phyloP scores from a whole-genome alignment of 2,329 filamentous ascomycete genomes.

The Fusarium marasasianum region DNA sequence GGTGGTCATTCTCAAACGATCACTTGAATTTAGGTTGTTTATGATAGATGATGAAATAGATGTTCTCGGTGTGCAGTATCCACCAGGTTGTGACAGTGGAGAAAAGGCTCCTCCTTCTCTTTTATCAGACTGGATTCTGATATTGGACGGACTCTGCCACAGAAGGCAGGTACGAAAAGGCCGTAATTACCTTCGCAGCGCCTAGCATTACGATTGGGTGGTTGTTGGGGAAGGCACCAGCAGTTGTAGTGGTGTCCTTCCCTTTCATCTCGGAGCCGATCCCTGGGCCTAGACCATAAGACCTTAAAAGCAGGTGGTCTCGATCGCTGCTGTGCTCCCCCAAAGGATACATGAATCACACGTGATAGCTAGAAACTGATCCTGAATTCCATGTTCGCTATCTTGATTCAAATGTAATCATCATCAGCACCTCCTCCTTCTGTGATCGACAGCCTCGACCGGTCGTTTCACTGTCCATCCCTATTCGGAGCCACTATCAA shows the following conservation, averaged over 20 bases:
- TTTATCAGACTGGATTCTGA: not conserved
- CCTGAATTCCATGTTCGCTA: not conserved
- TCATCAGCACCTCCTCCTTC: not conserved
- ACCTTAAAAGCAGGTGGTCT: constrained; percentile 2
- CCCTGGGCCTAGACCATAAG: constrained; percentile 10
- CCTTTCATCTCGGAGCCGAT: constrained; percentile 10
- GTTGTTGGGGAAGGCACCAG: not conserved
- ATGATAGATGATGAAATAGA: not conserved
- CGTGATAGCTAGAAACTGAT: not conserved
- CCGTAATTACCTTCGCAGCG: not conserved
- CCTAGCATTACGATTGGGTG: not conserved
- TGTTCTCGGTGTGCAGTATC: not conserved
- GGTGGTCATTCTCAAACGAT: not conserved
- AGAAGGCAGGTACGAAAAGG: constrained; percentile 26
- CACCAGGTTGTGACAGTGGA: not conserved
- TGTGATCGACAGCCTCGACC: constrained; percentile 34
- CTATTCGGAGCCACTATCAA: constrained; percentile 8
- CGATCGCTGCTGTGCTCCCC: not conserved
- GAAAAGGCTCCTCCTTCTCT: not conserved
- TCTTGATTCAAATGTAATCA: constrained; percentile 4
- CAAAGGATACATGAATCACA: not conserved
- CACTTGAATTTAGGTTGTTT: not conserved
- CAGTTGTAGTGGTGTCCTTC: constrained; percentile 1
- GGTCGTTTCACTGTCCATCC: not conserved
- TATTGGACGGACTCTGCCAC: constrained; percentile 1